Percentiles rank a stretch among this genome's conserved stretches.
Evolutionary conservation across 1,139 yeast species (phyloP).

Genomic region (Diutina rugosa): DNA sequence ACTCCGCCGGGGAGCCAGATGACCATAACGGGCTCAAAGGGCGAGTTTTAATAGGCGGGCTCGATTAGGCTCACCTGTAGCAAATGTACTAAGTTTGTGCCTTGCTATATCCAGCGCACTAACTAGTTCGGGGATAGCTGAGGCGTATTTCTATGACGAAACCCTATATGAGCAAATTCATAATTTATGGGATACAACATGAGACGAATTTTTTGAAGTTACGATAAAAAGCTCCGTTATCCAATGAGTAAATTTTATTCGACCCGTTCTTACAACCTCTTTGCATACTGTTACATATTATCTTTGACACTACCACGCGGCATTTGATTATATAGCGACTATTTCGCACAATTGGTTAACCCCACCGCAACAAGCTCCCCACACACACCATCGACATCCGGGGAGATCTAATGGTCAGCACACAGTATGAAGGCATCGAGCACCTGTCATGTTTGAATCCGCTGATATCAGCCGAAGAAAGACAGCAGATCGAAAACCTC

Average conservation of each 20-base stretch:
- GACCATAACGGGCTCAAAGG: background rate
- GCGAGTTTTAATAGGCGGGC: no score
- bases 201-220: no score
- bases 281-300: background rate
- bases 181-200: no score
- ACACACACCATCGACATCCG: background rate
- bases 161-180: no score
- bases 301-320: background rate
- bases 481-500: background rate
- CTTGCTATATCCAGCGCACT: no score
- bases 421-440: conserved; percentile 1
- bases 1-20: background rate
- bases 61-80: no score
- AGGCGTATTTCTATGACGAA: no score
- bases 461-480: background rate
- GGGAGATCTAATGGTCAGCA: background rate
- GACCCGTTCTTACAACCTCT: background rate
- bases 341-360: background rate
- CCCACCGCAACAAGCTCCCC: background rate
- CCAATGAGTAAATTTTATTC: no score
- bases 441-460: background rate
- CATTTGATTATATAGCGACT: background rate
- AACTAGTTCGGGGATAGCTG: no score
- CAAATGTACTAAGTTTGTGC: no score
- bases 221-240: no score